phyloP scores from a whole-genome alignment of 75 land plant genomes.

The Larix kaempferi region DNA sequence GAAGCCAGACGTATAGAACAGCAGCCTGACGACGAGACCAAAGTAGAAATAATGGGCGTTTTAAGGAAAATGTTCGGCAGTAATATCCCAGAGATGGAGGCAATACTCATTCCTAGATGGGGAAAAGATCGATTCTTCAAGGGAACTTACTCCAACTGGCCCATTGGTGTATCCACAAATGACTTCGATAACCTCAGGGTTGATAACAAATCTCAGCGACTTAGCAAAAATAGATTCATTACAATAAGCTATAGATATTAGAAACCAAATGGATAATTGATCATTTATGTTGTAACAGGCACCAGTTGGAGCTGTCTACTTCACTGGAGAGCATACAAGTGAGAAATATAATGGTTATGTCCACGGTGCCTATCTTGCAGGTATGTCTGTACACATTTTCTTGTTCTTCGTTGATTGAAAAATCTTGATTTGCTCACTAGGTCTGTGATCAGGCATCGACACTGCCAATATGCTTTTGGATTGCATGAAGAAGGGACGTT shows the following conservation, averaged over 20 bases:
- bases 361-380: constrained; percentile 53
- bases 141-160: constrained; percentile 46
- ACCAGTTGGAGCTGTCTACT: constrained; percentile 51
- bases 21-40: constrained; percentile 57
- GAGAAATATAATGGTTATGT: constrained; percentile 59
- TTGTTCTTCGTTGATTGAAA: too few relatives aligned
- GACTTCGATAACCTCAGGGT: constrained; percentile 8
- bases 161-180: constrained; percentile 24
- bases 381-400: constrained; percentile 10
- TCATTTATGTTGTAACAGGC: constrained; percentile 28
- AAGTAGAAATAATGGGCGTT: constrained; percentile 61
- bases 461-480: too few relatives aligned
- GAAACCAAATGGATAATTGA: not conserved
- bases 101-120: constrained; percentile 74
- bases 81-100: constrained; percentile 50
- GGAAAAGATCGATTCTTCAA: constrained; percentile 10
- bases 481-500: too few relatives aligned
- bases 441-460: too few relatives aligned
- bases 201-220: too few relatives aligned
- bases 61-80: constrained; percentile 71
- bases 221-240: too few relatives aligned
- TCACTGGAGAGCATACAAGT: constrained; percentile 67
- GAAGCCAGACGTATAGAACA: constrained; percentile 70
- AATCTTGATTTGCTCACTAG: too few relatives aligned
- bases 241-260: not conserved